Conservation (phyloP, 176 grass and related monocot genomes). For the Zoysia pacifica region DNA sequence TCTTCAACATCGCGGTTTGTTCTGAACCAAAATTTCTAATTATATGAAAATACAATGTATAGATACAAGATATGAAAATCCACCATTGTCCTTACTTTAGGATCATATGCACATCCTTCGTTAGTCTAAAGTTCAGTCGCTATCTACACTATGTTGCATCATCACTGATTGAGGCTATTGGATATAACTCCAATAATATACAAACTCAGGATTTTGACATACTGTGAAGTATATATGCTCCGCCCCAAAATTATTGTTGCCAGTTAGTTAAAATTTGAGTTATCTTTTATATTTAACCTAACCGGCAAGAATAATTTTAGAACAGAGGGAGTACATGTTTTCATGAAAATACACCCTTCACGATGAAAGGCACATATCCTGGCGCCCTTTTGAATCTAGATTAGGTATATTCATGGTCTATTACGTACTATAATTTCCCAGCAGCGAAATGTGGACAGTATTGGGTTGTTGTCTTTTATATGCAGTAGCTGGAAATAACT, state of each 20-base stretch:
- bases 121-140: not conserved
- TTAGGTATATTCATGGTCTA: not conserved
- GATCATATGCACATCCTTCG: not conserved
- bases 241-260: no score
- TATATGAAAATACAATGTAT: not conserved
- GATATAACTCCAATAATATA: not conserved
- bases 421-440: not conserved
- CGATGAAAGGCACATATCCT: not conserved
- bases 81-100: slow-evolving; percentile 1
- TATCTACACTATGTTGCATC: not conserved
- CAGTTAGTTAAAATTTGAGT: no score
- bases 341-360: not conserved
- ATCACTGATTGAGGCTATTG: not conserved
- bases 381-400: not conserved
- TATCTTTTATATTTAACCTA: no score
- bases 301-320: no score
- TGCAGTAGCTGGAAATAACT: not conserved
- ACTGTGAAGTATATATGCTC: not conserved
- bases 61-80: not conserved
- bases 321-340: not conserved
- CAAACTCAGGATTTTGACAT: not conserved
- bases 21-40: slow-evolving; percentile 24
- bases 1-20: slow-evolving; percentile 71
- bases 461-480: not conserved
- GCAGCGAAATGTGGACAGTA: not conserved